Conservation (phyloP, 2,329 filamentous ascomycete species). For the Ophiosphaerella herpotricha region DNA sequence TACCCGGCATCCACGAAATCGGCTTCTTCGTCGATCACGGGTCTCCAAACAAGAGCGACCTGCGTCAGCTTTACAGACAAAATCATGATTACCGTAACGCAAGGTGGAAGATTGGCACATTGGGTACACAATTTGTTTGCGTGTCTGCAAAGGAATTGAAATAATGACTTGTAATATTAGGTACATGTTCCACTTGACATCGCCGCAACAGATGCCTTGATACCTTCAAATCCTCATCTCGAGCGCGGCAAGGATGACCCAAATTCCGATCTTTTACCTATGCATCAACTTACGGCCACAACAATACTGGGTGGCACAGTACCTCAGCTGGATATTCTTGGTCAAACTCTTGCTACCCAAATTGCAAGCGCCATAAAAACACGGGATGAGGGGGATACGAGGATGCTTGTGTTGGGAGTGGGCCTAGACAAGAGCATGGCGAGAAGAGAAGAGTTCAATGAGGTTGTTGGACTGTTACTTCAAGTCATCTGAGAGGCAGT, state of each 20-base stretch:
- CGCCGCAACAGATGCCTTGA: slow-evolving; percentile 66
- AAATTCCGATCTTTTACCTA: slow-evolving; percentile 65
- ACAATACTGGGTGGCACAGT: slow-evolving; percentile 85
- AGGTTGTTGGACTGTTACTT: slow-evolving; percentile 51
- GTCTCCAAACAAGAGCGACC: slow-evolving; percentile 72
- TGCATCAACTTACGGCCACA: slow-evolving; percentile 80
- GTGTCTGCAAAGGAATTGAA: not conserved
- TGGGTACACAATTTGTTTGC: slow-evolving; percentile 67
- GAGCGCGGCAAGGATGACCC: slow-evolving; percentile 52
- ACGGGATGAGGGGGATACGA: slow-evolving; percentile 66
- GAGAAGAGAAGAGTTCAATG: slow-evolving; percentile 48
- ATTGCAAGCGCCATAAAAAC: slow-evolving; percentile 80
- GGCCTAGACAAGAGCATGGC: slow-evolving; percentile 61
- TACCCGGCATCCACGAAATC: slow-evolving; percentile 70
- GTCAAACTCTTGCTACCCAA: slow-evolving; percentile 87
- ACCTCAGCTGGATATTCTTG: slow-evolving; percentile 77
- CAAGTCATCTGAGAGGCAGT: slow-evolving; percentile 32
- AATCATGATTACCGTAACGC: slow-evolving; percentile 86
- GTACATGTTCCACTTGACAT: slow-evolving; percentile 79
- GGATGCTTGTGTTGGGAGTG: slow-evolving; percentile 63
- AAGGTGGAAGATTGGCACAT: slow-evolving; percentile 83
- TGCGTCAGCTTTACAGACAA: slow-evolving; percentile 82
- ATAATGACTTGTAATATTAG: slow-evolving; percentile 48
- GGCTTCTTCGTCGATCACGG: slow-evolving; percentile 65
- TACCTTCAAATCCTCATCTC: slow-evolving; percentile 51